phyloP scores from a whole-genome alignment of 139 green algal species.

The Chlorella sorokiniana region DNA sequence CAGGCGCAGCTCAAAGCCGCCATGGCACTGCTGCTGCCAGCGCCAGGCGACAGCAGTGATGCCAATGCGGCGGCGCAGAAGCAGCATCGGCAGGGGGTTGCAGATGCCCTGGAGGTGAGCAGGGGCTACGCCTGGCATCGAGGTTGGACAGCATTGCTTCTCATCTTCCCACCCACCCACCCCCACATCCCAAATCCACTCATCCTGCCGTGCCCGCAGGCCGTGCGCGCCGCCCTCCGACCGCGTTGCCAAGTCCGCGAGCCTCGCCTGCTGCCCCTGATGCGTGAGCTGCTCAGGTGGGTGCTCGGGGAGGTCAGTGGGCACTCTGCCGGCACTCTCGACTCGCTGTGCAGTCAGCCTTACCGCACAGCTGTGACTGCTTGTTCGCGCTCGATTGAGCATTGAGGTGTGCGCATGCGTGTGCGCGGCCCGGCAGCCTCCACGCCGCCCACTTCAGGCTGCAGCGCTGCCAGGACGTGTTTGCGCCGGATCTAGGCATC shows the following conservation, averaged over 20 bases:
- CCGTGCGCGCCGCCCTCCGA: conserved; percentile 4
- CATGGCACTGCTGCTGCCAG: conserved; percentile 20
- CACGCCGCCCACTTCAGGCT: conserved; percentile 28
- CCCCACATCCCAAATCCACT: neutral
- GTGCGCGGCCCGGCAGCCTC: conserved; percentile 12
- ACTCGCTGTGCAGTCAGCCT: neutral
- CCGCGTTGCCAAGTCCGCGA: conserved; percentile 11
- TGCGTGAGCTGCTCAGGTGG: conserved; percentile 21
- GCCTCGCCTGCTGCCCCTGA: conserved; percentile 8
- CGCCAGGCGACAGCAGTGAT: neutral
- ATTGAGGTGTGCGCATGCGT: too few relatives aligned
- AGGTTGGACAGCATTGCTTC: too few relatives aligned
- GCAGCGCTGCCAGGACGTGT: conserved; percentile 32
- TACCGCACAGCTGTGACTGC: too few relatives aligned
- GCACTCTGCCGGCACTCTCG: neutral
- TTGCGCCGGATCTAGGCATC: conserved; percentile 7
- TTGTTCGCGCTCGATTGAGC: too few relatives aligned
- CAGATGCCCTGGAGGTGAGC: conserved; percentile 8
- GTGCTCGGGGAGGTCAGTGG: neutral
- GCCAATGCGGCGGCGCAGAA: neutral
- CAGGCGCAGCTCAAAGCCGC: conserved; percentile 20
- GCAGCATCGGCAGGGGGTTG: neutral
- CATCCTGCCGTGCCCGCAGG: neutral
- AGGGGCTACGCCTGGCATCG: too few relatives aligned
- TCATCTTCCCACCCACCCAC: neutral